Percentiles rank a stretch among this genome's conserved stretches.
phyloP scores from a whole-genome alignment of 768 basidiomycete species.

The Galerina marginata region DNA sequence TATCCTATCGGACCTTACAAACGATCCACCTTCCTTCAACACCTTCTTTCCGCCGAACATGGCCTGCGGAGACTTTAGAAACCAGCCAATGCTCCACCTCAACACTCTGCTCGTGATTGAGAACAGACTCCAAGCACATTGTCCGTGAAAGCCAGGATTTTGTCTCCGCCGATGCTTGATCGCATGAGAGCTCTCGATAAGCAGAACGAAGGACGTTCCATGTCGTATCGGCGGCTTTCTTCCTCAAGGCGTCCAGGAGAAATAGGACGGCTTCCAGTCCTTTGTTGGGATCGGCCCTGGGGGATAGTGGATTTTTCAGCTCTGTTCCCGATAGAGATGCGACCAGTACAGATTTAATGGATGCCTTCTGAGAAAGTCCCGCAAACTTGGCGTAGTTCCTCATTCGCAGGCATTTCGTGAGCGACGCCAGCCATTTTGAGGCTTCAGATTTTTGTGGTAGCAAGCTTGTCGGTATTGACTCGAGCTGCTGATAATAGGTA shows the following conservation, averaged over 20 bases:
- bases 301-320: background rate
- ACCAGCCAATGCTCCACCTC: slow-evolving; percentile 61
- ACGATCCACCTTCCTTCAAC: slow-evolving; percentile 64
- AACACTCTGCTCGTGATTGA: slow-evolving; percentile 30
- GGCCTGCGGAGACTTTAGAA: slow-evolving; percentile 44
- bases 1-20: slow-evolving; percentile 49
- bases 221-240: slow-evolving; percentile 54
- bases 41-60: slow-evolving; percentile 63
- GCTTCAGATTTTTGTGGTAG: slow-evolving; percentile 41
- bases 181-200: slow-evolving; percentile 64
- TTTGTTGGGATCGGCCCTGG: slow-evolving; percentile 9
- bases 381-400: slow-evolving; percentile 62
- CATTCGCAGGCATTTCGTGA: slow-evolving; percentile 58
- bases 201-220: slow-evolving; percentile 67
- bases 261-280: slow-evolving; percentile 47
- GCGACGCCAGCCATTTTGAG: slow-evolving; percentile 54
- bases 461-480: slow-evolving; percentile 44
- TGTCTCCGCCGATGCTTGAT: slow-evolving; percentile 41
- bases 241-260: slow-evolving; percentile 53
- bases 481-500: slow-evolving; percentile 52
- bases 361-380: slow-evolving; percentile 40
- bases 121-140: slow-evolving; percentile 49
- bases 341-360: slow-evolving; percentile 28
- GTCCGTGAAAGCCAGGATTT: slow-evolving; percentile 53
- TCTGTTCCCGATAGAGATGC: background rate